Evolutionary conservation across 1,284 basidiomycete species (phyloP), one percentile per base, ranked within the genome.

Genomic region (Naganishia sp.): DNA sequence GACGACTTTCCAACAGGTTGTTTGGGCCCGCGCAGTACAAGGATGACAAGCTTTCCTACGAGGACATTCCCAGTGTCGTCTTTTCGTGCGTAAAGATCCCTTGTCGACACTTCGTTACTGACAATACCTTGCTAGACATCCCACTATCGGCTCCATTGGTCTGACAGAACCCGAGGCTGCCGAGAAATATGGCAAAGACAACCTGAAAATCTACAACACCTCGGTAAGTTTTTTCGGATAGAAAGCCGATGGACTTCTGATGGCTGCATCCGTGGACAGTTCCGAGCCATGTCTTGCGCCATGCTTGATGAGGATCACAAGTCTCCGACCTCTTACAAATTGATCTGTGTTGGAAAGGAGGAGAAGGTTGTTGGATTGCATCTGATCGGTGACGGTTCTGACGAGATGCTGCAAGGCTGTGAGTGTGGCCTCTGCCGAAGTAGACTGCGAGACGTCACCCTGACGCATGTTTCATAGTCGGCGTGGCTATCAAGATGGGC

Each of bases 281-380:
- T 94, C 87, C 87, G 87, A 58, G 85, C 88, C 35, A 84, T 95
- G 69, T 94, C 92, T 77, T 94, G 91, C 81, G 88, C 90, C 52
- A 91, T 94, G 88, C 81, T 95, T 61, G 84, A 86, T 6, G 89
- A 93, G 72, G 79, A 81, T 47, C 88, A 94, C 83, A 96, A 95
- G 80, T 90, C 94, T 73, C 95, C 96, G 1, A 89, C 92, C 0
- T 84, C 91, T 51, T 94, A 93, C 84, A 99, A 99, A 82, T 85
- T 99, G 52, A 83, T 99, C 72, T 87, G 86, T 67, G 86, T 85
- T 1, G 94, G 94, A 0, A 85, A 86, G 10, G 93, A 97, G 72
- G 93, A 99, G 78, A 90, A 89, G 74, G 90, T 99, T 45, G 91
- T 99, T 21, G 95, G 95, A 21, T 81, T 98, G 61, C 96, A 99